Evolutionary conservation across 192 early-diverging fungal species (phyloP), one percentile per base, ranked within the genome.

Genomic region (Coemansia sp.): DNA sequence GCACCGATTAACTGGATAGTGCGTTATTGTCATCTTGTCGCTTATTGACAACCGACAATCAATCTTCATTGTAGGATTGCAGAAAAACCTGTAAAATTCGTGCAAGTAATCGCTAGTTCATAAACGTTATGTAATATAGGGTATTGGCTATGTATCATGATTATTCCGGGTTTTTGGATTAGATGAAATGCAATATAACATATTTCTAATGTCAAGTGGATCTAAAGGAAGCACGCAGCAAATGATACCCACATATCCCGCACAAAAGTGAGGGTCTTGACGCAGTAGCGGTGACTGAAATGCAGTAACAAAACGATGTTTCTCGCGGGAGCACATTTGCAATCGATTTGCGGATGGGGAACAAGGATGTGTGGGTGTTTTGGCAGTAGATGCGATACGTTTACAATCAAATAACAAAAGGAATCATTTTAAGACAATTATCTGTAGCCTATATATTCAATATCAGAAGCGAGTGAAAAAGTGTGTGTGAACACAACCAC

Each of bases 141-240:
- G 26, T 26, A 26, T 26, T 26, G 26, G 26, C 26, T 26, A 26
- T 26, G 26, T 26, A 3, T 26, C 3, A 26, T 26, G 6, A 13
- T 15, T 2, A 36, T 56, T 26, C 54, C 54, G 32, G 32, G 12
- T 0, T 12, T 36, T 37, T 56, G 54, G 54, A 36, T 37, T 26
- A 56, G 32, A 56, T 56, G 8, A 56, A 59, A 39, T 59, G 36
- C 39, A 59, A 59, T 59, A 59, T 40, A 18, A 22, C n/a, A 59
- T 40, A 37, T 18, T 3, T 12, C 12, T 8, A 15, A 5, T 41
- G 39, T 41, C 18, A 41, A 39, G 57, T 5, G 39, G 15, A 41
- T 26, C 6, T 26, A 10, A 46, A 62, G 19, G 51, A 45, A 4
- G 42, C 8, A 13, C 42, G 42, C 42, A 45, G 42, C 42, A 45